Evolutionary conservation across 345 rosid genomes (phyloP).

Genomic region (Eucalyptus camaldulensis): DNA sequence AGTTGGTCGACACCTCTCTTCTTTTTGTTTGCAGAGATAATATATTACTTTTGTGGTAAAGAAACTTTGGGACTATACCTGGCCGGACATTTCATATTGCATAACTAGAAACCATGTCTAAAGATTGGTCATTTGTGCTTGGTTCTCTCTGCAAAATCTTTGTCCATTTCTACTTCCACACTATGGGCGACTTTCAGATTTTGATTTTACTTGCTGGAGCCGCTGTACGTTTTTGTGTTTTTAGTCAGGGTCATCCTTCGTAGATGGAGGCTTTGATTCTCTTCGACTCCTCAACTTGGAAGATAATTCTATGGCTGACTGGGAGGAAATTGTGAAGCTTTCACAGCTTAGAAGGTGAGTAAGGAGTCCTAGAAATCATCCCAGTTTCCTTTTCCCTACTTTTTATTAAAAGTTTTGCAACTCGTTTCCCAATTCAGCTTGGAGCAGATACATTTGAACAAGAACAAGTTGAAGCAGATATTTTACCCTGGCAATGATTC

Average conservation of each 20-base stretch:
- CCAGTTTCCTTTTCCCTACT: background rate
- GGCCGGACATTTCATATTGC: background rate
- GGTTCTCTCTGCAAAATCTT: background rate
- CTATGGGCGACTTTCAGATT: background rate
- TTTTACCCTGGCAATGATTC: constrained; percentile 33
- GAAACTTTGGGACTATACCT: background rate
- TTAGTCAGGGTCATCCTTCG: constrained; percentile 35
- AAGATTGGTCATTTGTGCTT: background rate
- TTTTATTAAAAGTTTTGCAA: background rate
- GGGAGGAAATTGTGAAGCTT: constrained; percentile 76
- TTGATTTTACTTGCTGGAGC: background rate
- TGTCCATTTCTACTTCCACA: background rate
- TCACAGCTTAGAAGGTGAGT: constrained; percentile 65
- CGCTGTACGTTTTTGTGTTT: background rate
- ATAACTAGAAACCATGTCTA: background rate
- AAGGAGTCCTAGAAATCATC: background rate
- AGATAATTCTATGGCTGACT: constrained; percentile 64
- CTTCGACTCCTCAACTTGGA: constrained; percentile 83
- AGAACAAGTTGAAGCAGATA: constrained; percentile 51
- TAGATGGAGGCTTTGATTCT: constrained; percentile 46
- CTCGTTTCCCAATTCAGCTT: constrained; percentile 34
- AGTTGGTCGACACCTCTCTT: background rate
- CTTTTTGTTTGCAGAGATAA: background rate
- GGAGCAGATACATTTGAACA: constrained; percentile 81
- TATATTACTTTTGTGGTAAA: background rate